Base-by-base conservation (phyloP, 192 early-diverging fungal genomes). In the Coemansia erecta region DNA sequence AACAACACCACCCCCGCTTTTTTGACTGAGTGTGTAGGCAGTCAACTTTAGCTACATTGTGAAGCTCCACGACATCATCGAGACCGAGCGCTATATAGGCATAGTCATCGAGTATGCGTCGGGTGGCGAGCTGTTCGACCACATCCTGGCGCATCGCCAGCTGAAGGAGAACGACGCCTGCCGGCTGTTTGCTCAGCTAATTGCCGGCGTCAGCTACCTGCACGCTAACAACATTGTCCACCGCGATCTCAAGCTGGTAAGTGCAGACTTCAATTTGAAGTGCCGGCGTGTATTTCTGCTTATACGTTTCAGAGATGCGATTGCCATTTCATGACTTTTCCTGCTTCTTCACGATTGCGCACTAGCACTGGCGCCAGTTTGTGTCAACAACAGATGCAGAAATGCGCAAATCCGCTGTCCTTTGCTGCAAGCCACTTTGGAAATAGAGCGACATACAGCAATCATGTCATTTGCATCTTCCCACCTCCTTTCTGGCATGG, bases 81-180 rank as follows among this genome's bases (percentile, higher is more conserved):
- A 99, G 72, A 96, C 94, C 6, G 92, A 92, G 51, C 77, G 87
- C 56, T 96, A 98, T 67, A 95, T 99, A 74, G 97, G 97, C 39
- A 95, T 99, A 64, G 89, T 98, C 23, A 87, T 98, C 70, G 94
- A 98, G 76, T 97, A 92, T 69, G 95, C 94, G 39, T 94, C 93
- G 56, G 92, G 92, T 60, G 94, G 96, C 35, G 96, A 98, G 77
- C 80, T 98, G 44, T 98, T 98, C 73, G 96, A 98, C 73, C 89
- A 97, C 77, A 96, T 98, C 63, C 84, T 98, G 43, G 92, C 93
- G 0, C 94, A 93, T 64, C 86, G 91, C 14, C 94, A 94, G 66
- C 82, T 98, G 41, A 92, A 89, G 66, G 96, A 98, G 66, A 76
- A 80, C 47, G 96, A 98, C 53, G 93, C 96, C 0, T 86, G 89